Conservation (phyloP, 805 yeast genomes). For the Kurtzmaniella fragi region DNA sequence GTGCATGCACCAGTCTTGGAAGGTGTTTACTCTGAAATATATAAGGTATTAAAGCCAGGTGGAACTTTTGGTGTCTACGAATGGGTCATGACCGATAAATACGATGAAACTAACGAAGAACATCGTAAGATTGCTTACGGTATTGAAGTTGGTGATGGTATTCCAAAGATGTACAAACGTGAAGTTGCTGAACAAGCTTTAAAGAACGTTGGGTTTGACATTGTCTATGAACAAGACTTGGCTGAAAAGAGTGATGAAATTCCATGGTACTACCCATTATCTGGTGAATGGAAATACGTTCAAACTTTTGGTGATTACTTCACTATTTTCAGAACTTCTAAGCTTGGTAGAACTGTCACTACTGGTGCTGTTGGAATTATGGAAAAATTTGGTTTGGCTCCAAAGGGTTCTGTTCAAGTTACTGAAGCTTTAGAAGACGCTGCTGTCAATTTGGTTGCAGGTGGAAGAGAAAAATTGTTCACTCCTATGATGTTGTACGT, state of each 20-base stretch:
- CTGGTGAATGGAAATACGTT: conserved; percentile 88
- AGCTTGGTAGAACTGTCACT: conserved; percentile 80
- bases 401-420: conserved; percentile 84
- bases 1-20: conserved; percentile 96
- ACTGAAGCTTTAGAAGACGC: conserved; percentile 95
- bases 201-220: conserved; percentile 79
- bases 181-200: conserved; percentile 87
- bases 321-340: conserved; percentile 86
- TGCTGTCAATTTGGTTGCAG: conserved; percentile 89
- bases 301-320: conserved; percentile 73
- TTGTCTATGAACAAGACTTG: conserved; percentile 71
- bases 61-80: conserved; percentile 97
- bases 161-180: conserved; percentile 89
- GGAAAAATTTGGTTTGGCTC: conserved; percentile 85
- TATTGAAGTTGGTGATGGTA: conserved; percentile 97
- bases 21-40: conserved; percentile 93
- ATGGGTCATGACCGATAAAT: conserved; percentile 97
- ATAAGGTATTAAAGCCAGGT: conserved; percentile 94
- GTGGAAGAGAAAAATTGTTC: conserved; percentile 84
- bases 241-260: conserved; percentile 78
- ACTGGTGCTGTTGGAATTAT: conserved; percentile 73
- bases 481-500: conserved; percentile 97
- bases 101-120: conserved; percentile 79
- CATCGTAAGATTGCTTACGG: conserved; percentile 96
- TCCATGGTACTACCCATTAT: conserved; percentile 97